A percentile compares a stretch with the other conserved stretches of the same genome.
Evolutionary conservation across 164 flowering plant genomes (phyloP).

Genomic region (Paratinospora sagittata): DNA sequence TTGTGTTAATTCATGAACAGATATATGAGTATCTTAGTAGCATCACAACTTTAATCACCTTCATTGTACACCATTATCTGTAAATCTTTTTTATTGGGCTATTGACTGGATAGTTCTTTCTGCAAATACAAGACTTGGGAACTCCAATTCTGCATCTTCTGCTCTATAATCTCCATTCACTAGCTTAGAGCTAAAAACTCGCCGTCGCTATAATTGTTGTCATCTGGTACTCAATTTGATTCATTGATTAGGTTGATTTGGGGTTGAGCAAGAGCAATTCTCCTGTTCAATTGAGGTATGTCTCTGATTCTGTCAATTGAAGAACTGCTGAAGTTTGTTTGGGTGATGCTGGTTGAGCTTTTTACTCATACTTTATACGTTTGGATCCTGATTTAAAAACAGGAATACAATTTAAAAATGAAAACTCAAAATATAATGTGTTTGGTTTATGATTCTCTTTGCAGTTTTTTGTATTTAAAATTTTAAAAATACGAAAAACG

Average conservation of each 20-base stretch:
- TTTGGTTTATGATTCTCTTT: no score
- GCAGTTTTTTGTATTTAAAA: no score
- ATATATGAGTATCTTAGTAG: not conserved
- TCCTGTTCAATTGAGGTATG: not conserved
- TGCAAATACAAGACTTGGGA: not conserved
- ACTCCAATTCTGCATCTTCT: not conserved
- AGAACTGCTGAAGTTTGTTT: not conserved
- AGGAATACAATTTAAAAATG: no score
- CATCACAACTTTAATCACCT: not conserved
- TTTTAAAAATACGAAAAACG: no score
- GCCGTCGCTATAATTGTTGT: not conserved
- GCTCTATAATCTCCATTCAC: no score
- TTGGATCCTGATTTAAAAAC: no score
- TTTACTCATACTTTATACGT: no score
- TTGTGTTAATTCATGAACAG: not conserved
- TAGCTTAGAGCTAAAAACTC: no score
- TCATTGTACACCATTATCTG: slow-evolving; percentile 3
- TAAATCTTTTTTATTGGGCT: not conserved
- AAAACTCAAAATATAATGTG: no score
- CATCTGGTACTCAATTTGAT: not conserved
- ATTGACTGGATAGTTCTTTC: slow-evolving; percentile 1
- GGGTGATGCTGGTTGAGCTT: not conserved
- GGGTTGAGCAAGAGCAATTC: not conserved
- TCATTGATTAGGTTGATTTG: not conserved
- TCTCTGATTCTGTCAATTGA: not conserved